Conservation (phyloP, 441 rosid genomes). For the Euphorbia corollata region DNA sequence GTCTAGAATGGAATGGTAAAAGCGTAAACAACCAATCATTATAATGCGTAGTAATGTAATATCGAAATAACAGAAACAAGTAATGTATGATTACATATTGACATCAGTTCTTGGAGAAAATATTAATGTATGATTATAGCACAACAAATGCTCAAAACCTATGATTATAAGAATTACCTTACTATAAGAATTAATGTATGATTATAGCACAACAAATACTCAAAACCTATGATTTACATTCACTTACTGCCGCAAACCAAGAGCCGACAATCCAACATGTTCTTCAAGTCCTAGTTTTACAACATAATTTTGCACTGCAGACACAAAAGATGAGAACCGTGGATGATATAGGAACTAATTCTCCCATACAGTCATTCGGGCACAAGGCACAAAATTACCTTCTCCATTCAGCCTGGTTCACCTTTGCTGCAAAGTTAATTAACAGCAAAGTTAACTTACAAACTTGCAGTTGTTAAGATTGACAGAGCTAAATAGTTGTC, state of each 20-base stretch:
- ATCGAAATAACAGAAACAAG: neutral
- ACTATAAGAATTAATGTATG: constrained; percentile 19
- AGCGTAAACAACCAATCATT: neutral
- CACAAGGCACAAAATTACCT: constrained; percentile 35
- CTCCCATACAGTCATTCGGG: constrained; percentile 23
- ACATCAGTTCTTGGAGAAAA: neutral
- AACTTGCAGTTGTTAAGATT: neutral
- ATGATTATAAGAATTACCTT: constrained; percentile 35
- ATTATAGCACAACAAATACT: constrained; percentile 19
- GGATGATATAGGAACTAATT: constrained; percentile 15
- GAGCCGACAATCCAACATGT: constrained; percentile 14
- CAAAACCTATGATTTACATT: constrained; percentile 48
- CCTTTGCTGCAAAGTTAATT: constrained; percentile 53
- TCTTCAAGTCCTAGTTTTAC: constrained; percentile 21
- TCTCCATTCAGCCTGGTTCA: constrained; percentile 53
- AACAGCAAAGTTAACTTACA: neutral
- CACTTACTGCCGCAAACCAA: too few relatives aligned
- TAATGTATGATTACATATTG: constrained; percentile 1
- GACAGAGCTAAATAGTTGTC: constrained; percentile 1
- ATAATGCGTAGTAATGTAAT: neutral
- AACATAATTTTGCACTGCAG: constrained; percentile 29
- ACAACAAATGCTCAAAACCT: constrained; percentile 31
- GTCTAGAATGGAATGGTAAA: neutral
- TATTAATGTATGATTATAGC: constrained; percentile 19
- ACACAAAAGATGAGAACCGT: constrained; percentile 20